phyloP scores from a whole-genome alignment of 805 yeast species.

The Schwanniomyces occidentalis region DNA sequence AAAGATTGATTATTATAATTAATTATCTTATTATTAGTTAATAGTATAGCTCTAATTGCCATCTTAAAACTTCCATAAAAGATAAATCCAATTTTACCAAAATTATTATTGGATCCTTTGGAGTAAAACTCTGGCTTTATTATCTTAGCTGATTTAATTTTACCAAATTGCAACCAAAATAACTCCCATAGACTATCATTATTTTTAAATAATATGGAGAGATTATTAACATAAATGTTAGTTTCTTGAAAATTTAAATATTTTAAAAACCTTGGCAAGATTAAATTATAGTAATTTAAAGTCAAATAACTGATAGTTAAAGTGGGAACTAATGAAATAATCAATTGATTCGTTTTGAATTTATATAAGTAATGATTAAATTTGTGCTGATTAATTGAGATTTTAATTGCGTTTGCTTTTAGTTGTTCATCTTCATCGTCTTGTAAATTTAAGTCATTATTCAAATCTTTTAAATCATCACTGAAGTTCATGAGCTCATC shows the following conservation, averaged over 20 bases:
- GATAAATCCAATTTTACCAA: conserved; percentile 58
- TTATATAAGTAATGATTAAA: conserved; percentile 30
- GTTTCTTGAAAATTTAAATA: conserved; percentile 56
- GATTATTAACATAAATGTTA: conserved; percentile 68
- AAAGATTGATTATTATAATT: conserved; percentile 20
- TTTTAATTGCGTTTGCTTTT: conserved; percentile 10
- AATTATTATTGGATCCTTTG: conserved; percentile 11
- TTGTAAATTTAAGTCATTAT: conserved; percentile 8
- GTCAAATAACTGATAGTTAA: conserved; percentile 9
- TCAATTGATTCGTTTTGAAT: conserved; percentile 10
- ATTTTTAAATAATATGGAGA: conserved; percentile 58
- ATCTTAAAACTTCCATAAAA: conserved; percentile 56
- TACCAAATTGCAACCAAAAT: conserved; percentile 43
- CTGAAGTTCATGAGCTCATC: conserved; percentile 42
- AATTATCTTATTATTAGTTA: conserved; percentile 48
- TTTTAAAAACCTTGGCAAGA: conserved; percentile 17
- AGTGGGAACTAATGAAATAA: conserved; percentile 1
- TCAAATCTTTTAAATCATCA: conserved; percentile 9
- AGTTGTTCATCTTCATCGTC: conserved; percentile 12
- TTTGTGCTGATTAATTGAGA: conserved; percentile 38
- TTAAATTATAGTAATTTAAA: conserved; percentile 8
- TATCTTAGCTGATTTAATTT: conserved; percentile 41
- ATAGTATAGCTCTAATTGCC: conserved; percentile 62
- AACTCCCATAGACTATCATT: conserved; percentile 42
- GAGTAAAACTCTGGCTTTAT: conserved; percentile 43